Percentiles rank a stretch among this genome's conserved stretches.
Evolutionary conservation across 75 land plant species (phyloP).

Genomic region (Ceratopteris richardii): DNA sequence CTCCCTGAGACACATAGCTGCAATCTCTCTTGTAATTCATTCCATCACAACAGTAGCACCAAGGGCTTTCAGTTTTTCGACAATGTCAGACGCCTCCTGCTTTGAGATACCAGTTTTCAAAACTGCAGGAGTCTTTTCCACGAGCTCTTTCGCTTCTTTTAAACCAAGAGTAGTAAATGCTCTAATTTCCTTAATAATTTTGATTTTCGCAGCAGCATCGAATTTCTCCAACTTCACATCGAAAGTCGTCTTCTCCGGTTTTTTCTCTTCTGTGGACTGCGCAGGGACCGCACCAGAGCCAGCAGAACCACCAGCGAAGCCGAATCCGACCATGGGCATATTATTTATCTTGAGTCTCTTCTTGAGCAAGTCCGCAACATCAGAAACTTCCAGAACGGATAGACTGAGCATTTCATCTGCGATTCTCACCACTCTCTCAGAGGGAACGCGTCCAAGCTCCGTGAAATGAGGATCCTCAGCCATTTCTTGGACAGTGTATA

Average conservation of each 20-base stretch:
- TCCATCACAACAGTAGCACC: slow-evolving; percentile 84
- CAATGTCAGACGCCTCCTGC: slow-evolving; percentile 54
- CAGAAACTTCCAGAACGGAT: neutral
- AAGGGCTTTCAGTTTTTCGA: slow-evolving; percentile 67
- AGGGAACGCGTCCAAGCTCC: slow-evolving; percentile 2
- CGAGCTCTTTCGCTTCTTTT: slow-evolving; percentile 54
- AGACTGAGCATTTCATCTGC: slow-evolving; percentile 5
- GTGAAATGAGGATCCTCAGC: neutral
- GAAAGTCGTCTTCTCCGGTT: slow-evolving; percentile 42
- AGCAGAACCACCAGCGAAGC: slow-evolving; percentile 12
- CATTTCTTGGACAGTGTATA: too few species aligned
- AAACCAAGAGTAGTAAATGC: slow-evolving; percentile 40
- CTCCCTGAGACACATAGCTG: too few species aligned
- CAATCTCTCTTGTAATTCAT: too few species aligned
- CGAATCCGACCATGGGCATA: slow-evolving; percentile 3
- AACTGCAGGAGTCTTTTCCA: slow-evolving; percentile 47
- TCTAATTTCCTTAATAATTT: slow-evolving; percentile 54
- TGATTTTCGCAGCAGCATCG: slow-evolving; percentile 44
- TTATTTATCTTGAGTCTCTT: neutral
- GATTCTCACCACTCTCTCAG: neutral
- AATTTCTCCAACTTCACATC: slow-evolving; percentile 53
- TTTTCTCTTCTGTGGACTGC: slow-evolving; percentile 16
- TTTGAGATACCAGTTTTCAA: slow-evolving; percentile 63
- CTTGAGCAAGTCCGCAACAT: neutral
- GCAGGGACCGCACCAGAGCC: slow-evolving; percentile 6